phyloP scores from a whole-genome alignment of 176 grass and related monocot genomes.

The Aechmea fasciata region DNA sequence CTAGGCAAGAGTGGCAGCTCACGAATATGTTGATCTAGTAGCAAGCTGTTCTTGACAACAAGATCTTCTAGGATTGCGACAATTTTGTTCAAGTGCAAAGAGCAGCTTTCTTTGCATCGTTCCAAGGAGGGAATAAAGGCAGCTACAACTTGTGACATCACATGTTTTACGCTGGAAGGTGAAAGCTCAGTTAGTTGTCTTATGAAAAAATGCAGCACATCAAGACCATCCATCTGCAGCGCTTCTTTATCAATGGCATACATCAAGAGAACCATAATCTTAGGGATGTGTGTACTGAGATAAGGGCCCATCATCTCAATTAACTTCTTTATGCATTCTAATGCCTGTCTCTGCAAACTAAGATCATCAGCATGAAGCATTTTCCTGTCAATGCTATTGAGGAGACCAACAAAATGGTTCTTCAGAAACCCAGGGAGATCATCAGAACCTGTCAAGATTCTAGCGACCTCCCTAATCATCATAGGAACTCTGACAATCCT shows the following conservation, averaged over 20 bases:
- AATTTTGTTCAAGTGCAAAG: conserved; percentile 56
- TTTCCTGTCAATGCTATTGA: conserved; percentile 84
- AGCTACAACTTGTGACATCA: conserved; percentile 92
- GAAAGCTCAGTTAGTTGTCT: conserved; percentile 68
- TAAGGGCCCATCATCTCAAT: conserved; percentile 98
- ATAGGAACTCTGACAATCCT: conserved; percentile 63
- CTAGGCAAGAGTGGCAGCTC: conserved; percentile 81
- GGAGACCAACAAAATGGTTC: conserved; percentile 94
- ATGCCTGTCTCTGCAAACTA: conserved; percentile 65
- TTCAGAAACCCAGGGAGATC: conserved; percentile 83
- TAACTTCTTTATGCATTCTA: conserved; percentile 70
- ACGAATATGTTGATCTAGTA: conserved; percentile 70
- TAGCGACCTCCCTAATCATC: conserved; percentile 68
- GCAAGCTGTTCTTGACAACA: conserved; percentile 58
- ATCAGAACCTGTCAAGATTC: conserved; percentile 65
- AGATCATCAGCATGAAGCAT: conserved; percentile 74
- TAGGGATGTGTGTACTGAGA: conserved; percentile 77
- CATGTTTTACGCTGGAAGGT: conserved; percentile 78
- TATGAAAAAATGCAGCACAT: conserved; percentile 76
- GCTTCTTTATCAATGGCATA: conserved; percentile 86
- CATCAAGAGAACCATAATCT: conserved; percentile 96
- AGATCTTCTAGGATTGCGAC: conserved; percentile 81
- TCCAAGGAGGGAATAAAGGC: conserved; percentile 85
- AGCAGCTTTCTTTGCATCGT: conserved; percentile 56
- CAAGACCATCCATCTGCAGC: conserved; percentile 71